Percentiles rank a stretch among this genome's conserved stretches.
Evolutionary conservation across 2,329 filamentous ascomycete genomes (phyloP).

Genomic region (Fusarium annulatum): DNA sequence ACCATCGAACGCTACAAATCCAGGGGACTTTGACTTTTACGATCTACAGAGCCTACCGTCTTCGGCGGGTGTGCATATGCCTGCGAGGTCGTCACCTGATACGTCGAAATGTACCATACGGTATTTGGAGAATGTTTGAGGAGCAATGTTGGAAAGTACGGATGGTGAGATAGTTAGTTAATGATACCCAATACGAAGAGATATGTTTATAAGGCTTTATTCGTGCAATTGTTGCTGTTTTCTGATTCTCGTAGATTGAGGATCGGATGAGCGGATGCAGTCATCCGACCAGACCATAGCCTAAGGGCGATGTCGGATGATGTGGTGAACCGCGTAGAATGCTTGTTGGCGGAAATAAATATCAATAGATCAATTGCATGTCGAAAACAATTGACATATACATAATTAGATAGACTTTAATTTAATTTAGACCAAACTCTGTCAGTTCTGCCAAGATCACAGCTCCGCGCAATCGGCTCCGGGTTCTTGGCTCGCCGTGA

Average conservation of each 20-base stretch:
- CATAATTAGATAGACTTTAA: background rate
- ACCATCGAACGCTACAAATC: slow-evolving; percentile 13
- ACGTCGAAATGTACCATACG: slow-evolving; percentile 12
- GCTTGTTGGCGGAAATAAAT: too few relatives aligned
- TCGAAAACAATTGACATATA: too few relatives aligned
- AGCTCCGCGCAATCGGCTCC: background rate
- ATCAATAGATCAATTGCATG: background rate
- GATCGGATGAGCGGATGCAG: background rate
- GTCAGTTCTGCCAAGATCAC: background rate
- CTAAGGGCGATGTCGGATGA: background rate
- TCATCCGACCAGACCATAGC: background rate
- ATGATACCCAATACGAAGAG: slow-evolving; percentile 12
- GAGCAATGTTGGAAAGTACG: fast-evolving
- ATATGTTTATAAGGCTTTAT: background rate
- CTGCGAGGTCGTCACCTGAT: background rate
- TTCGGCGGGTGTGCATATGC: background rate
- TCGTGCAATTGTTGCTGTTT: background rate
- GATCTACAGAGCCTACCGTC: slow-evolving; percentile 30
- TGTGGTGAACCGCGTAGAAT: too few relatives aligned
- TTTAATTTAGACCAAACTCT: background rate
- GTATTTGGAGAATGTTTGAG: slow-evolving; percentile 10
- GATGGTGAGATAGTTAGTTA: background rate
- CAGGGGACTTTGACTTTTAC: slow-evolving; percentile 25
- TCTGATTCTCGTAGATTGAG: background rate
- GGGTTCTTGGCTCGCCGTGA: too few relatives aligned